Percentiles rank a stretch among this genome's conserved stretches.
These are phyloP conservation scores for Mortierella antarctica DNA, from an alignment of 192 early-diverging fungal genomes.

Conservation along the genomic window DNA sequence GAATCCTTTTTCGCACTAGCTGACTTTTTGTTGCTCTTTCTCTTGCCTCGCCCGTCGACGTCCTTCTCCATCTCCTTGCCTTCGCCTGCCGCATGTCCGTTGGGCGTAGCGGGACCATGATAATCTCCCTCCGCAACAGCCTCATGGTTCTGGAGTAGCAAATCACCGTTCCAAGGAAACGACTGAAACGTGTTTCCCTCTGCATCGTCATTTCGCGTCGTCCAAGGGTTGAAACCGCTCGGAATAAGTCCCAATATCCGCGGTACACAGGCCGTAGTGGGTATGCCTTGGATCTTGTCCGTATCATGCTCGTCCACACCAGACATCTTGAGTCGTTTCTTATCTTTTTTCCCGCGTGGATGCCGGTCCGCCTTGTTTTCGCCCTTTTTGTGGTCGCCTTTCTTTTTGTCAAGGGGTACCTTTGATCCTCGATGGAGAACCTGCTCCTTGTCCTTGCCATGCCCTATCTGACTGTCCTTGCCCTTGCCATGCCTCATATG, in stretches of 20 bases:
- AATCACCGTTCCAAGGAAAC: slow-evolving; percentile 36
- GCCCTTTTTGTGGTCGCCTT: not conserved
- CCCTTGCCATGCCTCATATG: not conserved
- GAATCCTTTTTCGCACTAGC: not conserved
- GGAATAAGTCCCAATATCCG: slow-evolving; percentile 44
- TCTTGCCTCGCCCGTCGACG: not conserved
- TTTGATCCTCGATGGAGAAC: too few relatives aligned
- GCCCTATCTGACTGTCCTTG: not conserved
- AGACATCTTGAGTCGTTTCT: not conserved
- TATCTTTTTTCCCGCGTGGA: not conserved
- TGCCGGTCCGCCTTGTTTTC: not conserved
- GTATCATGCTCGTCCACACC: not conserved
- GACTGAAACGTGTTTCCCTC: slow-evolving; percentile 19
- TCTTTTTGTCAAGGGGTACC: not conserved
- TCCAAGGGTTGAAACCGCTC: slow-evolving; percentile 37
- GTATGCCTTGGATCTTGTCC: not conserved
- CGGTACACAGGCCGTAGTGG: slow-evolving; percentile 9
- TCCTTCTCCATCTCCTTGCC: not conserved
- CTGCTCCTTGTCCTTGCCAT: too few relatives aligned
- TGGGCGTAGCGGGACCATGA: not conserved
- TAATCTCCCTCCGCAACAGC: not conserved
- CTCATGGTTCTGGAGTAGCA: slow-evolving; percentile 32
- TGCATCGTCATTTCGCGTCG: slow-evolving; percentile 13
- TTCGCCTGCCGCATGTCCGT: not conserved
- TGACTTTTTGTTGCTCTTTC: slow-evolving; percentile 1